Percentiles rank a stretch among this genome's conserved stretches.
phyloP scores from a whole-genome alignment of 805 yeast genomes.

The Wickerhamiella cacticola region DNA sequence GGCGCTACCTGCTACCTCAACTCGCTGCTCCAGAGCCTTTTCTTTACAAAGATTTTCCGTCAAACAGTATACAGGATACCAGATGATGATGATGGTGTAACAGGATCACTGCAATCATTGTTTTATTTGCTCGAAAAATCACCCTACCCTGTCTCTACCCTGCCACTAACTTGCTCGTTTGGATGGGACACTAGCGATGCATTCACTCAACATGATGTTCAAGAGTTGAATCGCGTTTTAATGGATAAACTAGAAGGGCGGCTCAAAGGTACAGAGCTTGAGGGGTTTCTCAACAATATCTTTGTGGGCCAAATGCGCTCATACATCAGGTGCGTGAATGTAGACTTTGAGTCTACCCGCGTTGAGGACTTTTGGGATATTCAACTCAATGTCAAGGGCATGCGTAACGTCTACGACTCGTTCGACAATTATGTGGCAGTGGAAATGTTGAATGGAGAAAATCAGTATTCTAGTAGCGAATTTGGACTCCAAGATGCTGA shows the following conservation, averaged over 20 bases:
- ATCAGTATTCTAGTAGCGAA: slow-evolving; percentile 85
- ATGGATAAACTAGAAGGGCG: slow-evolving; percentile 88
- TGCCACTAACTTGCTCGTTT: slow-evolving; percentile 78
- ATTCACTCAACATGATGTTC: slow-evolving; percentile 96
- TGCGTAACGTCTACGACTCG: slow-evolving; percentile 57
- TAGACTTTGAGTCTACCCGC: slow-evolving; percentile 83
- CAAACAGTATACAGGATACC: slow-evolving; percentile 84
- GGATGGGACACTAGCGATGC: slow-evolving; percentile 97
- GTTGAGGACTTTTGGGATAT: slow-evolving; percentile 97
- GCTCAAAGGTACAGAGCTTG: slow-evolving; percentile 80
- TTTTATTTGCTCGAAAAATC: slow-evolving; percentile 72
- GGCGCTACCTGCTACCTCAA: slow-evolving; percentile 98
- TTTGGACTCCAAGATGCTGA: slow-evolving; percentile 89
- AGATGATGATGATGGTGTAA: slow-evolving; percentile 47
- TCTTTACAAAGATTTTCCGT: slow-evolving; percentile 70
- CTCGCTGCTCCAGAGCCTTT: slow-evolving; percentile 82
- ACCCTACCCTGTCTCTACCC: slow-evolving; percentile 64
- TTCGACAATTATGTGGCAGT: slow-evolving; percentile 79
- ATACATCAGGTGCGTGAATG: slow-evolving; percentile 82
- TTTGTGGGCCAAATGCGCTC: slow-evolving; percentile 97
- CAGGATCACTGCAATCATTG: slow-evolving; percentile 75
- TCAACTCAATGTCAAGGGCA: slow-evolving; percentile 82
- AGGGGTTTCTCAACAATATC: slow-evolving; percentile 59
- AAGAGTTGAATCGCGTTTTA: slow-evolving; percentile 84
- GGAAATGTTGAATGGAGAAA: slow-evolving; percentile 86